phyloP scores from a whole-genome alignment of 768 basidiomycete genomes.

The Tephrocybe sp. region DNA sequence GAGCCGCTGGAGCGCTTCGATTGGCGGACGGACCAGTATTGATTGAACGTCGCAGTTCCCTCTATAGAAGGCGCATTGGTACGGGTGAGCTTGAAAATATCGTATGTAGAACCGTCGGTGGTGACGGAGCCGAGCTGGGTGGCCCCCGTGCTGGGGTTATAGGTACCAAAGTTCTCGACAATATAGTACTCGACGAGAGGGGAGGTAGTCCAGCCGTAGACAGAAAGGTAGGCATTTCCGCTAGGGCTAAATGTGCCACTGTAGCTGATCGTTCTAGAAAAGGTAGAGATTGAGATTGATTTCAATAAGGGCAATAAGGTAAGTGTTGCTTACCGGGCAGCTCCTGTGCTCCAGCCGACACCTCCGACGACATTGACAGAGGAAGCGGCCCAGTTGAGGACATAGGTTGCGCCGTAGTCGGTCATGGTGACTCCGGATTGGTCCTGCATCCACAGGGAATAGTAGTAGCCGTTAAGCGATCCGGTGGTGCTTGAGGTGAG shows the following conservation, averaged over 20 bases:
- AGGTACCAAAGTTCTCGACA: constrained; percentile 39
- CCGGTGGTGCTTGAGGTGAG: constrained; percentile 26
- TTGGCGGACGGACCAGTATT: constrained; percentile 46
- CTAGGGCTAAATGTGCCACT: constrained; percentile 34
- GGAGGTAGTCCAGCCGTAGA: constrained; percentile 48
- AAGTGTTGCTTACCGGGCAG: constrained; percentile 22
- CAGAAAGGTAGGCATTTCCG: constrained; percentile 43
- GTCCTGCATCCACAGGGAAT: constrained; percentile 37
- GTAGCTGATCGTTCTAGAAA: constrained; percentile 34
- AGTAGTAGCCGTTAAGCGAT: constrained; percentile 34
- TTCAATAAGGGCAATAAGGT: neutral
- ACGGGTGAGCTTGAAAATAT: constrained; percentile 38
- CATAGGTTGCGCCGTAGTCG: constrained; percentile 26
- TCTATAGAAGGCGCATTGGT: constrained; percentile 41
- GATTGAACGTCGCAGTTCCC: constrained; percentile 44
- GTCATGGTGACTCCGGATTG: constrained; percentile 29
- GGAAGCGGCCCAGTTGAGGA: constrained; percentile 29
- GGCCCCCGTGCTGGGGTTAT: constrained; percentile 35
- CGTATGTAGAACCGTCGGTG: constrained; percentile 42
- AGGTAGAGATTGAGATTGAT: neutral
- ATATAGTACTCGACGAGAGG: constrained; percentile 51
- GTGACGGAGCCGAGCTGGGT: constrained; percentile 37
- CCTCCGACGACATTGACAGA: constrained; percentile 39
- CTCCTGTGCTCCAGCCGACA: constrained; percentile 38
- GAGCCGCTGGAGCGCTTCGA: constrained; percentile 32